Conservation (phyloP, 78 protist species). For the Dictyostelium brefeldianum region DNA sequence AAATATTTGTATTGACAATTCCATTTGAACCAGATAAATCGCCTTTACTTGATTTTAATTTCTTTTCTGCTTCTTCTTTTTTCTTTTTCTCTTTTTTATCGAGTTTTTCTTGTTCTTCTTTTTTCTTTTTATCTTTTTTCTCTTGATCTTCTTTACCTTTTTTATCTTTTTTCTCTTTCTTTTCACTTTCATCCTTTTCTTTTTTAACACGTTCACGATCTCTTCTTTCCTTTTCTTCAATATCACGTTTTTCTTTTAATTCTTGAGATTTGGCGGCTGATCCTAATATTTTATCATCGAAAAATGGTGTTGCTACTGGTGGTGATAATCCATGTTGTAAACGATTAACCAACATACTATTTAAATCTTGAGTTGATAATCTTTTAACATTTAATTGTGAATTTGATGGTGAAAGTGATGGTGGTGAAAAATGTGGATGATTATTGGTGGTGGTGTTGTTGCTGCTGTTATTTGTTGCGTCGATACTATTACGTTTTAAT, state of each 20-base stretch:
- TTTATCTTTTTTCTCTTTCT: constrained; percentile 41
- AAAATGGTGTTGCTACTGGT: constrained; percentile 63
- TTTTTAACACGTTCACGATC: constrained; percentile 35
- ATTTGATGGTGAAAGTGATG: background rate
- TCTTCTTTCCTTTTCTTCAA: constrained; percentile 49
- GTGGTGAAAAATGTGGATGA: background rate
- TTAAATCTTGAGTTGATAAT: constrained; percentile 18
- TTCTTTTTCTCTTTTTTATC: constrained; percentile 27
- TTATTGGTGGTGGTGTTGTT: too few relatives aligned
- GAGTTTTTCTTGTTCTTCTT: constrained; percentile 26
- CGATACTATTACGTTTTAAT: background rate
- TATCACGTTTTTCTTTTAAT: constrained; percentile 24
- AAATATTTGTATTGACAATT: background rate
- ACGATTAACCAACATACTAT: constrained; percentile 39
- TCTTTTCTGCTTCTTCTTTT: background rate
- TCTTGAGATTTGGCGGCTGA: background rate
- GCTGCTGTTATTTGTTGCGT: background rate
- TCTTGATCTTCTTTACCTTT: constrained; percentile 44
- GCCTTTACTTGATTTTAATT: background rate
- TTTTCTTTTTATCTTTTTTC: constrained; percentile 30
- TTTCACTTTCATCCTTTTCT: background rate
- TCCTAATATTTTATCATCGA: constrained; percentile 37
- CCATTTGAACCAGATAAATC: background rate
- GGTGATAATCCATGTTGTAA: constrained; percentile 67
- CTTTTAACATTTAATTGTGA: background rate